These are phyloP conservation scores for Talaromyces pinophilus DNA, from an alignment of 2,329 filamentous ascomycete species.

Conservation along the genomic window DNA sequence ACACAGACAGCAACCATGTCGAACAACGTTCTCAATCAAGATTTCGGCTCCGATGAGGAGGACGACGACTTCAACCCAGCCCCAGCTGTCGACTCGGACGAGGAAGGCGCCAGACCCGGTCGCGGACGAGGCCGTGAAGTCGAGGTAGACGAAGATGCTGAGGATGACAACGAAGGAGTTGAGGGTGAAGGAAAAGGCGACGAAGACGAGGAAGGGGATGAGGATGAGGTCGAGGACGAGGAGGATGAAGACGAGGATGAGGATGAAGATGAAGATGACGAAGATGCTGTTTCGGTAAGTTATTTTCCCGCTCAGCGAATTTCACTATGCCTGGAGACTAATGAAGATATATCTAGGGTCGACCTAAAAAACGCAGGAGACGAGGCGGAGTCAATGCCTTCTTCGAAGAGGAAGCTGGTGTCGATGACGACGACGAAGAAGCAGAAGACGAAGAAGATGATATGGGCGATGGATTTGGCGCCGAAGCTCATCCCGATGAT, in stretches of 20 bases:
- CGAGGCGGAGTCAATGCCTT: constrained; percentile 69
- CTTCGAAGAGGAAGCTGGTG: constrained; percentile 97
- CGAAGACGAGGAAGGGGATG: constrained; percentile 49
- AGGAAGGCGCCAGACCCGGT: constrained; percentile 45
- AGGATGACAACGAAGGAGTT: constrained; percentile 34
- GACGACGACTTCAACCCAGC: constrained; percentile 89
- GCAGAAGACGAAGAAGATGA: constrained; percentile 89
- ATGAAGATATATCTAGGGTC: constrained; percentile 49
- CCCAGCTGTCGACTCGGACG: constrained; percentile 70
- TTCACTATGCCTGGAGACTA: not conserved
- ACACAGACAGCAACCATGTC: constrained; percentile 29
- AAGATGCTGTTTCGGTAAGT: constrained; percentile 56
- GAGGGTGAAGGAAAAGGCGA: constrained; percentile 40
- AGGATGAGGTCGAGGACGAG: constrained; percentile 57
- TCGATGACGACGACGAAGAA: constrained; percentile 87
- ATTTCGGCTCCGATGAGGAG: constrained; percentile 64
- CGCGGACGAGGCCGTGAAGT: constrained; percentile 40
- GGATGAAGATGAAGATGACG: constrained; percentile 57
- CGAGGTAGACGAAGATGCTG: constrained; percentile 49
- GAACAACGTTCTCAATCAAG: constrained; percentile 52
- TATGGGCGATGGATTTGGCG: constrained; percentile 76
- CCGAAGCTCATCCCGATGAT: constrained; percentile 89
- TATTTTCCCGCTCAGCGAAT: not conserved
- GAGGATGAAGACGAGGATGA: constrained; percentile 58
- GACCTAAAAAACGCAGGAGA: constrained; percentile 77